These are phyloP conservation scores for Phylloporus sp. DNA, from an alignment of 768 basidiomycete genomes.

Conservation along the genomic window DNA sequence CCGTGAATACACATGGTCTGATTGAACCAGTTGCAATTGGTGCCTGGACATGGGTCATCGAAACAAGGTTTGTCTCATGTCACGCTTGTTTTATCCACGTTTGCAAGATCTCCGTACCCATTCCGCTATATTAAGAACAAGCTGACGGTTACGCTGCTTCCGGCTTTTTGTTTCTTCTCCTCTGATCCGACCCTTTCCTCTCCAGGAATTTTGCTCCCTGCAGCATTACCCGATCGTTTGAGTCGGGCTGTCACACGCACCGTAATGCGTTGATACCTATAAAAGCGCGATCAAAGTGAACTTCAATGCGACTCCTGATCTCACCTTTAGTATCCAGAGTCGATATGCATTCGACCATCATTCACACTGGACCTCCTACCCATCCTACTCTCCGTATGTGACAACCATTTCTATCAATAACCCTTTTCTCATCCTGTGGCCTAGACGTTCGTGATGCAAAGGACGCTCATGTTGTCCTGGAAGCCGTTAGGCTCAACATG, in stretches of 20 bases:
- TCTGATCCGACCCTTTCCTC: slow-evolving; percentile 20
- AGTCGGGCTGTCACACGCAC: slow-evolving; percentile 16
- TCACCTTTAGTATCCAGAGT: background rate
- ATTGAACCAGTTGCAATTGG: slow-evolving; percentile 9
- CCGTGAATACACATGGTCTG: slow-evolving; percentile 17
- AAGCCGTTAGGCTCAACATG: slow-evolving; percentile 68
- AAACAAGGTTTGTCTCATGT: slow-evolving; percentile 33
- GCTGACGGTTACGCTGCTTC: slow-evolving; percentile 6
- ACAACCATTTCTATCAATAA: background rate
- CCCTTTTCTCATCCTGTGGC: background rate
- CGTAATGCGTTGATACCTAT: slow-evolving; percentile 18
- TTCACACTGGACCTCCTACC: slow-evolving; percentile 25
- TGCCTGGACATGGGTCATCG: slow-evolving; percentile 21
- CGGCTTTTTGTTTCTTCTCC: slow-evolving; percentile 15
- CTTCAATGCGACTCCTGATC: background rate
- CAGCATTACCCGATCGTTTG: slow-evolving; percentile 17
- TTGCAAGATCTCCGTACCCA: slow-evolving; percentile 22
- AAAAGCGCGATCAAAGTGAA: slow-evolving; percentile 15
- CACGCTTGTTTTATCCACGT: slow-evolving; percentile 27
- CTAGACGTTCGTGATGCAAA: slow-evolving; percentile 76
- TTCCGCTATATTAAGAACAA: slow-evolving; percentile 20
- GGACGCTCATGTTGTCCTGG: slow-evolving; percentile 72
- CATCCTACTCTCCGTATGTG: slow-evolving; percentile 31
- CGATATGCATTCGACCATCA: slow-evolving; percentile 14
- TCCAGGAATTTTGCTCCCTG: slow-evolving; percentile 9